A percentile compares a stretch with the other conserved stretches of the same genome.
phyloP scores from a whole-genome alignment of 257 asterid species.

The Leptodermis oblonga region DNA sequence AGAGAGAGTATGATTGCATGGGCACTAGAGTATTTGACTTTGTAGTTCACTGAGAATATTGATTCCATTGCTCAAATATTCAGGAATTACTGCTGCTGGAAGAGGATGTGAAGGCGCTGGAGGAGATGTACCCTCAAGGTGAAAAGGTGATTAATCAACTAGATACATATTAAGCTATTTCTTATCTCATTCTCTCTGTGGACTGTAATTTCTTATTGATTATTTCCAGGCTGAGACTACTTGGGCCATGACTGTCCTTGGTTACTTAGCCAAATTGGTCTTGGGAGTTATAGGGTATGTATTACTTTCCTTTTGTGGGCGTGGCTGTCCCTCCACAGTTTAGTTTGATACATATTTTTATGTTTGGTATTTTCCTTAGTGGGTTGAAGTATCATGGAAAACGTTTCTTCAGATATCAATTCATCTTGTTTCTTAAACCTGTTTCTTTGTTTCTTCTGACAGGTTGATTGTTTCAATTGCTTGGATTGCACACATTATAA shows the following conservation, averaged over 20 bases:
- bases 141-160: slow-evolving; percentile 68
- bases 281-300: slow-evolving; percentile 87
- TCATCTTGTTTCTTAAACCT: background rate
- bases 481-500: slow-evolving; percentile 90
- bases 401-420: background rate
- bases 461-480: slow-evolving; percentile 94
- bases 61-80: slow-evolving; percentile 10
- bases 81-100: slow-evolving; percentile 94
- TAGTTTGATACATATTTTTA: background rate
- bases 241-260: slow-evolving; percentile 97
- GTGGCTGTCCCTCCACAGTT: background rate
- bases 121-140: slow-evolving; percentile 99
- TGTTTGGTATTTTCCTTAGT: background rate
- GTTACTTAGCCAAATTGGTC: slow-evolving; percentile 86
- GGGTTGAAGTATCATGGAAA: background rate
- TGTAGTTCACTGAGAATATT: background rate
- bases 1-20: slow-evolving; percentile 1
- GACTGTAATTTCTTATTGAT: slow-evolving; percentile 3
- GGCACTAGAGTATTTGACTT: background rate
- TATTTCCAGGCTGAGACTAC: slow-evolving; percentile 83
- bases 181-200: background rate
- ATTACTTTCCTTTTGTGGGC: slow-evolving; percentile 6
- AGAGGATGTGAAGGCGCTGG: slow-evolving; percentile 90
- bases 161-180: slow-evolving; percentile 1
- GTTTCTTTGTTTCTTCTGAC: slow-evolving; percentile 27